These are phyloP conservation scores for Cicer judaicum DNA, from an alignment of 306 rosid genomes.

Conservation along the genomic window DNA sequence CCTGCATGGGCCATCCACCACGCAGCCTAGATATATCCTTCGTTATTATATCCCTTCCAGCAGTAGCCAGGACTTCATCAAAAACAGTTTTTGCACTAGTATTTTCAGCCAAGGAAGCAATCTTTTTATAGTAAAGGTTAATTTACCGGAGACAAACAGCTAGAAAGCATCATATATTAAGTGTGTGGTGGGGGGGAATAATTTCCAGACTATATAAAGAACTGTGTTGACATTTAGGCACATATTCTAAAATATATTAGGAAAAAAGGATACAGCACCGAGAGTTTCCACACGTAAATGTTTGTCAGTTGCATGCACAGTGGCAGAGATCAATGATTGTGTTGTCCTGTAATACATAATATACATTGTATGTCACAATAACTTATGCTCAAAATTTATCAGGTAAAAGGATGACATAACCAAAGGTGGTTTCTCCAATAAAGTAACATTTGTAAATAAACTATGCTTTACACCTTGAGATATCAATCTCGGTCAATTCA, in stretches of 20 bases:
- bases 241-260: constrained; percentile 7
- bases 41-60: constrained; percentile 87
- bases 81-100: constrained; percentile 82
- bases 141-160: constrained; percentile 34
- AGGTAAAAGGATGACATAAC: constrained; percentile 31
- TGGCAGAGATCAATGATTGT: constrained; percentile 85
- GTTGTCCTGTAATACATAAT: constrained; percentile 80
- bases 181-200: too few species aligned
- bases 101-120: constrained; percentile 89
- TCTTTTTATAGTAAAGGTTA: constrained; percentile 76
- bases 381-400: constrained; percentile 36
- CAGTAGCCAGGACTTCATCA: constrained; percentile 83
- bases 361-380: constrained; percentile 47
- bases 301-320: constrained; percentile 77
- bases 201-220: constrained; percentile 16
- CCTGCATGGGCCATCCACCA: constrained; percentile 99
- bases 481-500: constrained; percentile 79
- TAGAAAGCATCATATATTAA: constrained; percentile 14
- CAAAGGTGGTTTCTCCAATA: constrained; percentile 29
- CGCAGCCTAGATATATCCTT: constrained; percentile 93
- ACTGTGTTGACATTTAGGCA: constrained; percentile 2
- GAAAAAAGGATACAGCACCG: constrained; percentile 89
- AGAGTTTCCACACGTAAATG: constrained; percentile 87
- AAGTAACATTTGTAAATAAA: constrained; percentile 28
- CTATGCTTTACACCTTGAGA: constrained; percentile 71